Base-by-base conservation (phyloP, 2,329 filamentous ascomycete species). In the Hortaea werneckii region DNA sequence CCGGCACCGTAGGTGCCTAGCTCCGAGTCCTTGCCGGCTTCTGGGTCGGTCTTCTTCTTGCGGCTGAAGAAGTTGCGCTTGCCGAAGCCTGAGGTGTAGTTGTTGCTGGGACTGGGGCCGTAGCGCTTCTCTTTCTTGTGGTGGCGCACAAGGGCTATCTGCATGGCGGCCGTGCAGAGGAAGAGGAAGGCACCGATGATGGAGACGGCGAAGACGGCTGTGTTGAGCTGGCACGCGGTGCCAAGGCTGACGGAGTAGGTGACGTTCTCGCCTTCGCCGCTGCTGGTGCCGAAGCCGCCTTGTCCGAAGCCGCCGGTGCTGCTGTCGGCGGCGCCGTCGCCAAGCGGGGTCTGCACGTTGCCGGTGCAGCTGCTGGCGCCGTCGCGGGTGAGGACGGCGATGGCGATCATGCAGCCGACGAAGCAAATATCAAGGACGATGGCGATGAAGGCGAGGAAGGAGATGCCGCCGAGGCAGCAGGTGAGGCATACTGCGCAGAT, bases 101-200 rank as follows among this genome's bases (percentile, higher is more conserved):
- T 72, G 69, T 83, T 84, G 52, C 68, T 64, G 20, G 81, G 80
- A 42, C 73, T 71, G 32, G 80, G 82, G 10, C 83, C 82, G 61
- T 77, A 85, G 44, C 78, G 78, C 71, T 84, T 85, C 68, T 86
- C 82, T 58, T 80, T 82, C 68, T 80, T 79, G 71, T 85, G 83
- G 65, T 85, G 74, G 49, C 81, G 79, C 56, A 77, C 77, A 40
- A 90, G 76, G 42, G 75, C 71, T 42, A 87, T 53, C 59, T 90
- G 85, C 51, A 84, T 72, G 47, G 81, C 62, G 44, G 85, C 79
- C 42, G 85, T 86, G 59, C 86, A 60, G 57, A 87, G 61, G 74
- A 90, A 92, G 66, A 90, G 80, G 68, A 85, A 65, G 80, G 85
- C 80, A 59, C 76, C 84, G 46, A 88, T 77, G 49, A 95, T 84